Evolutionary conservation across 148 eudicot genomes (phyloP).

Genomic region (Beta vulgaris): DNA sequence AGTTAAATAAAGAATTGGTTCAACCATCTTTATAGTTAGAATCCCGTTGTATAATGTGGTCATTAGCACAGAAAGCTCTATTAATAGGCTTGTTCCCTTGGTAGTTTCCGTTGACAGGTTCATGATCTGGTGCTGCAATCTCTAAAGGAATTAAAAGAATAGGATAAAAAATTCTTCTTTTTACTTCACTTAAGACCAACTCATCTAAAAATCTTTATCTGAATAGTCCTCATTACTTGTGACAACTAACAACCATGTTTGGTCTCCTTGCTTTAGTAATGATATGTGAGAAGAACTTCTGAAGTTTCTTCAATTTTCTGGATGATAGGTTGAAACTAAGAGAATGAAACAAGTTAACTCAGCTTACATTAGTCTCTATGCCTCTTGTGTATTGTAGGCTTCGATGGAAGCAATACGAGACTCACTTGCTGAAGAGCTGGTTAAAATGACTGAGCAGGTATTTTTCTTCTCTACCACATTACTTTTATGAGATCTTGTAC

Average conservation of each 20-base stretch:
- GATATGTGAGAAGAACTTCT: not conserved
- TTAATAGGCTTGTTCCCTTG: not conserved
- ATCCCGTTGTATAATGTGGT: not conserved
- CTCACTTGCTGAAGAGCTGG: slow-evolving; percentile 97
- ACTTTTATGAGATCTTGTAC: slow-evolving; percentile 5
- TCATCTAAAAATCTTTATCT: not conserved
- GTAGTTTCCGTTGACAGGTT: slow-evolving; percentile 1
- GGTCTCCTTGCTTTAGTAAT: not conserved
- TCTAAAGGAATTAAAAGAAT: not conserved
- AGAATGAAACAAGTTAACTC: not conserved
- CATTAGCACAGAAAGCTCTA: not conserved
- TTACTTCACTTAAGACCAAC: not conserved
- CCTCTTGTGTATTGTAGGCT: slow-evolving; percentile 47
- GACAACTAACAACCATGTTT: not conserved
- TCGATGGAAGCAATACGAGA: slow-evolving; percentile 92
- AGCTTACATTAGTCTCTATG: slow-evolving; percentile 1
- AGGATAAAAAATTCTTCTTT: too few species aligned
- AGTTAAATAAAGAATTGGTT: not conserved
- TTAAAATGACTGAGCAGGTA: slow-evolving; percentile 94
- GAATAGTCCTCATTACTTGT: not conserved
- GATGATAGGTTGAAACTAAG: not conserved
- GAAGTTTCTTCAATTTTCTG: not conserved
- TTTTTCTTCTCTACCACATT: slow-evolving; percentile 17
- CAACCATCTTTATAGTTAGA: not conserved
- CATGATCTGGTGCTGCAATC: not conserved